Conservation (phyloP, 2,329 filamentous ascomycete species). For the Beauveria sp. region DNA sequence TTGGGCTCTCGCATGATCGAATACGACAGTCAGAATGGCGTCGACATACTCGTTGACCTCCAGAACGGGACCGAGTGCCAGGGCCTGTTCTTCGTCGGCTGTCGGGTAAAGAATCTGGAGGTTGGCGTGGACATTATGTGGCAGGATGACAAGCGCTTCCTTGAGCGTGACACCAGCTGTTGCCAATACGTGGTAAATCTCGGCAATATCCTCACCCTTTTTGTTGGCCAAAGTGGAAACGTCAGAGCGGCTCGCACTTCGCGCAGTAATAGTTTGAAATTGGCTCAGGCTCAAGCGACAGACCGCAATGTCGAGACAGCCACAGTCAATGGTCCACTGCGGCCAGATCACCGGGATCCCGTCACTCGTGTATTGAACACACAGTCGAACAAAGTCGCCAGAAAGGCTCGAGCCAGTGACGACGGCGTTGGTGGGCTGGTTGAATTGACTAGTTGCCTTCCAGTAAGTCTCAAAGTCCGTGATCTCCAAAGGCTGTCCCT, state of each 20-base stretch:
- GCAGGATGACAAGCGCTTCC: conserved; percentile 68
- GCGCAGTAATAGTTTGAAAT: conserved; percentile 49
- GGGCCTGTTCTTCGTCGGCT: conserved; percentile 58
- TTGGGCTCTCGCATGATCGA: conserved; percentile 74
- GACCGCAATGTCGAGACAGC: conserved; percentile 73
- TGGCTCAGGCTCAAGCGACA: conserved; percentile 69
- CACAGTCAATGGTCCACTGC: conserved; percentile 68
- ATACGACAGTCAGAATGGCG: conserved; percentile 73
- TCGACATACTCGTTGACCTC: conserved; percentile 87
- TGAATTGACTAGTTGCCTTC: conserved; percentile 93
- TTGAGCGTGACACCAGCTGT: conserved; percentile 71
- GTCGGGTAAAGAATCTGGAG: conserved; percentile 88
- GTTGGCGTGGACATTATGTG: conserved; percentile 76
- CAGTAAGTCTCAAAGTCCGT: conserved; percentile 98
- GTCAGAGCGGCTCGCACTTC: conserved; percentile 34
- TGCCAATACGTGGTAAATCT: conserved; percentile 64
- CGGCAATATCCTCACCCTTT: conserved; percentile 47
- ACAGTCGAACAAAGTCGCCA: conserved; percentile 88
- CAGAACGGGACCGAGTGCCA: conserved; percentile 64
- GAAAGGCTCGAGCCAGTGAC: conserved; percentile 93
- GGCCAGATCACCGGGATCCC: conserved; percentile 83
- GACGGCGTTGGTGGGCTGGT: conserved; percentile 70
- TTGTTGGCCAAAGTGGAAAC: conserved; percentile 36
- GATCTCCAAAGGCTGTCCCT: conserved; percentile 86
- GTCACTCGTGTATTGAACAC: conserved; percentile 86